A percentile compares a stretch with the other conserved stretches of the same genome.
Evolutionary conservation across 2,329 filamentous ascomycete genomes (phyloP).

Genomic region (Podosphaera aphanis): DNA sequence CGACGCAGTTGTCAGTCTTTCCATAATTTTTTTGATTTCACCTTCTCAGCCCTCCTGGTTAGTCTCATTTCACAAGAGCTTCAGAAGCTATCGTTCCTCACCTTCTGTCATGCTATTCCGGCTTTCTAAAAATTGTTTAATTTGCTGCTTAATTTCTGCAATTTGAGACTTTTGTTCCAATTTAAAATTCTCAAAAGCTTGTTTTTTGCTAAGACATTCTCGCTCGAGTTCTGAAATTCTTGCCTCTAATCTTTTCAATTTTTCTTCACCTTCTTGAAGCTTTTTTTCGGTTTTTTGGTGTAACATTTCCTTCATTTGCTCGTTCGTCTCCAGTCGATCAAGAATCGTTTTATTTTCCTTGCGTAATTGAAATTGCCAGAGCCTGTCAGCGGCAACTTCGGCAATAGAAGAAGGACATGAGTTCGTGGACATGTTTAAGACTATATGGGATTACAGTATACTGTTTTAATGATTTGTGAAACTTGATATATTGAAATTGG

Average conservation of each 20-base stretch:
- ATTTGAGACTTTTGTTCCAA: slow-evolving; percentile 1
- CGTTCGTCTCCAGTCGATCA: slow-evolving; percentile 4
- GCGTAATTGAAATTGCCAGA: slow-evolving; percentile 10
- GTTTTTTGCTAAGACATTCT: background rate
- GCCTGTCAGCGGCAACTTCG: slow-evolving; percentile 4
- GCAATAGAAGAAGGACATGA: background rate
- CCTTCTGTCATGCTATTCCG: too few species aligned
- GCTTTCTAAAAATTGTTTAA: background rate
- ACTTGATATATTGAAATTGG: too few species aligned
- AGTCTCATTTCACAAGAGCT: too few species aligned
- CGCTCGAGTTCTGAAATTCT: slow-evolving; percentile 3
- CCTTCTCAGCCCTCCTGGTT: too few species aligned
- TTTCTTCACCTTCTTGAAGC: slow-evolving; percentile 4
- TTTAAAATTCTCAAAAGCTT: slow-evolving; percentile 2
- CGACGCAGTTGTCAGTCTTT: too few species aligned
- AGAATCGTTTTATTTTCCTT: slow-evolving; percentile 9
- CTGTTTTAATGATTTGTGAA: too few species aligned
- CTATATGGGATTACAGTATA: background rate
- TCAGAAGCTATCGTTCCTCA: too few species aligned
- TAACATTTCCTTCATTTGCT: slow-evolving; percentile 1
- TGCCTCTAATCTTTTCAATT: slow-evolving; percentile 2
- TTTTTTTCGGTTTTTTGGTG: slow-evolving; percentile 2
- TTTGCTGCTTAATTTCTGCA: background rate
- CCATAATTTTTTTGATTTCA: too few species aligned
- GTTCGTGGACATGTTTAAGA: background rate